These are phyloP conservation scores for Pholiota conissans DNA, from an alignment of 768 basidiomycete genomes.

Conservation along the genomic window DNA sequence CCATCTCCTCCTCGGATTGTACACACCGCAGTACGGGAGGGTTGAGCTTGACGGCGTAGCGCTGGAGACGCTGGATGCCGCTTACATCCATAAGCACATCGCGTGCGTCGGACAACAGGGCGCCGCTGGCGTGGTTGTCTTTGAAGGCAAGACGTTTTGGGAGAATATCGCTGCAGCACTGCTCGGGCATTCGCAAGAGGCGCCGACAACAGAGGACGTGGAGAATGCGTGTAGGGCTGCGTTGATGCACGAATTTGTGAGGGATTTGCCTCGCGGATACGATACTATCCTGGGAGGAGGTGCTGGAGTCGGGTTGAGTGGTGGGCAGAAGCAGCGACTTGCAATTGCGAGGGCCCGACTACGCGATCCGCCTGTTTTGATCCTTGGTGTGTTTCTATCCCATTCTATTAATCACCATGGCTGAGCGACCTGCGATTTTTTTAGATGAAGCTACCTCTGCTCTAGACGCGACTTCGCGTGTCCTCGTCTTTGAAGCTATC, in stretches of 20 bases:
- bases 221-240: slow-evolving; percentile 5
- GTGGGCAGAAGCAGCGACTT: slow-evolving; percentile 90
- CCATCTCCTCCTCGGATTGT: slow-evolving; percentile 78
- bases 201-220: not conserved
- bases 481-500: slow-evolving; percentile 79
- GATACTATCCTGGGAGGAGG: not conserved
- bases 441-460: slow-evolving; percentile 79
- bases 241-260: slow-evolving; percentile 8
- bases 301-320: slow-evolving; percentile 73
- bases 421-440: slow-evolving; percentile 30
- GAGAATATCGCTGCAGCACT: slow-evolving; percentile 7
- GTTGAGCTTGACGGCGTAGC: slow-evolving; percentile 37
- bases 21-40: slow-evolving; percentile 32
- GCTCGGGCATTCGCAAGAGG: not conserved
- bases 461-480: slow-evolving; percentile 83
- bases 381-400: slow-evolving; percentile 69
- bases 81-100: slow-evolving; percentile 65
- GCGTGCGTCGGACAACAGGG: slow-evolving; percentile 75
- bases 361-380: slow-evolving; percentile 83
- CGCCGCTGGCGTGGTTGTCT: slow-evolving; percentile 7
- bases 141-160: slow-evolving; percentile 3
- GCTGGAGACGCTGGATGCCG: slow-evolving; percentile 55
- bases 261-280: slow-evolving; percentile 2
- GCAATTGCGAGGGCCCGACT: slow-evolving; percentile 86
- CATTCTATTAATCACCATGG: not conserved